Evolutionary conservation across 495 filamentous ascomycete genomes (phyloP), one percentile per base, ranked within the genome.

Genomic region (Aspergillus biplanus): DNA sequence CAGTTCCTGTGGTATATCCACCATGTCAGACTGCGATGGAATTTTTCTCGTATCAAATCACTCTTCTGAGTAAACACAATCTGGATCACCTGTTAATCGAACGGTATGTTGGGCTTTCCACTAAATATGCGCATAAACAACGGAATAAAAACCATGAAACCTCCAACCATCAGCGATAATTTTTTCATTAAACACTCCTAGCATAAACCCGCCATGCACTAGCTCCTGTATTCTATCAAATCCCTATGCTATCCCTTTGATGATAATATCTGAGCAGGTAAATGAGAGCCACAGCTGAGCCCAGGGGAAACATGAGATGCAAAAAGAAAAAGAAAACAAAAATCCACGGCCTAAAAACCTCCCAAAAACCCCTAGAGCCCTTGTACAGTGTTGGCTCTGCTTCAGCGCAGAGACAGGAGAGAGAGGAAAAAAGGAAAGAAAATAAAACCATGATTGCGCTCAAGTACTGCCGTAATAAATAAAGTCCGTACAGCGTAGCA

Each of bases 121-220:
- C 21, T 27, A 27, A 1, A 27, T 27, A 27, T 27, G 21, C 2
- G 21, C 21, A 27, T 27, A 27, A 27, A 27, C 2, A 27, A 27
- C 21, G 21, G 21, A 27, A 27, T 27, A 27, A 27, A 27, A 27
- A 27, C 21, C 21, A 27, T 2, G 21, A 27, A 27, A 27, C 21
- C 21, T 27, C 21, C 21, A 27, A 27, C 21, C 21, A 27, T 27
- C 21, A 27, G 2, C 21, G 1, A 50, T 21, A 50, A 6, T 50
- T 18, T 9, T 27, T 50, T 50, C 47, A 50, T n/a, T n/a, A 18
- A 18, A 31, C 21, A n/a, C 15, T 49, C 18, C n/a, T 21, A 18
- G 52, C 62, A 65, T 60, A 56, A 55, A 16, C 62, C 62, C 33
- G 57, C 62, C 57, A 65, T 65, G 57, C 54, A 21, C 12, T 44